Evolutionary conservation across 306 rosid species (phyloP).

Genomic region (Vicia faba): DNA sequence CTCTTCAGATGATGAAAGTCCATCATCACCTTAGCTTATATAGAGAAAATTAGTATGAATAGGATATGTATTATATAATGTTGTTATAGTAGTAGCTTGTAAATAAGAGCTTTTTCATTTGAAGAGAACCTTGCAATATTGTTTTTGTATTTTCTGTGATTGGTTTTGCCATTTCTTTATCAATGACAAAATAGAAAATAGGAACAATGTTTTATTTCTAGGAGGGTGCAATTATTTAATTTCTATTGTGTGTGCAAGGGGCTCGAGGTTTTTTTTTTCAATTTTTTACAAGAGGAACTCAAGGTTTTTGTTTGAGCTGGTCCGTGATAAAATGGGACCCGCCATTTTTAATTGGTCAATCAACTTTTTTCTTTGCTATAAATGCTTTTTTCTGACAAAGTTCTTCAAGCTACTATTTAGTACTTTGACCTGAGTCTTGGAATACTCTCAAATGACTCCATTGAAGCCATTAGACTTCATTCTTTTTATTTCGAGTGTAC

Average conservation of each 20-base stretch:
- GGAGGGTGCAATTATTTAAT: not conserved
- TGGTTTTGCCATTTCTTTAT: not conserved
- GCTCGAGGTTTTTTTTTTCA: not conserved
- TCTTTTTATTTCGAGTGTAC: too few species aligned
- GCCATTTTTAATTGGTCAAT: too few species aligned
- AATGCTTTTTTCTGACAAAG: too few species aligned
- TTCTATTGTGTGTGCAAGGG: not conserved
- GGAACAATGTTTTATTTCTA: not conserved
- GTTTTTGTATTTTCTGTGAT: not conserved
- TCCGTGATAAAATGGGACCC: too few species aligned
- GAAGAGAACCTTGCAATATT: constrained; percentile 1
- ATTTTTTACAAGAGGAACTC: too few species aligned
- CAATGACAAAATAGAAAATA: not conserved
- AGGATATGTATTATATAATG: constrained; percentile 35
- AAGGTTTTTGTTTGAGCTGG: too few species aligned
- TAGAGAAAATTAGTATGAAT: constrained; percentile 39
- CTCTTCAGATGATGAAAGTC: constrained; percentile 64
- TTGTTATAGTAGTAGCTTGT: constrained; percentile 26
- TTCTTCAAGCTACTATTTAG: too few species aligned
- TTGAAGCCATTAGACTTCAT: too few species aligned
- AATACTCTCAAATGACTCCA: too few species aligned
- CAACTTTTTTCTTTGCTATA: too few species aligned
- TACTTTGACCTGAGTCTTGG: too few species aligned
- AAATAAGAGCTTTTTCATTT: constrained; percentile 41
- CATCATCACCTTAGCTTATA: constrained; percentile 51